Percentiles rank a stretch among this genome's conserved stretches.
These are phyloP conservation scores for Collybia sp. DNA, from an alignment of 768 basidiomycete species.

Conservation along the genomic window DNA sequence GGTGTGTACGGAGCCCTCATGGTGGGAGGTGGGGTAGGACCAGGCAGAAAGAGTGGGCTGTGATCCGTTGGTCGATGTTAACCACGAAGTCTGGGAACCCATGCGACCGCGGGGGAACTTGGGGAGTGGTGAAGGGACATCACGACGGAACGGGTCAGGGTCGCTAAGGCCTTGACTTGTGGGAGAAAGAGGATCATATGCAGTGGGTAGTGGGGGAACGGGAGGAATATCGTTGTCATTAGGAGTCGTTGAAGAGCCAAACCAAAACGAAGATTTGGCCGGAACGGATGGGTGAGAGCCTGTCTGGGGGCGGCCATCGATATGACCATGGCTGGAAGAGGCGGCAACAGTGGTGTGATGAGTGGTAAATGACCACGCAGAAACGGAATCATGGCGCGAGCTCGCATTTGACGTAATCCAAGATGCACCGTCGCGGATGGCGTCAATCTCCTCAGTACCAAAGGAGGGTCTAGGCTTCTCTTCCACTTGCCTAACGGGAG, in stretches of 20 bases:
- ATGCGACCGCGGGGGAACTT: conserved; percentile 41
- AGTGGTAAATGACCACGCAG: conserved; percentile 72
- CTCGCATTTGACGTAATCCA: conserved; percentile 72
- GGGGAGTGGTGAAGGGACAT: conserved; percentile 34
- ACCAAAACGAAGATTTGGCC: conserved; percentile 62
- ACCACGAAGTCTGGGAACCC: conserved; percentile 70
- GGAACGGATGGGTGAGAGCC: conserved; percentile 39
- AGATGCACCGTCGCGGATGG: conserved; percentile 69
- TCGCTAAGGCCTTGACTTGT: conserved; percentile 34
- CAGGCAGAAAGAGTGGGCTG: conserved; percentile 58
- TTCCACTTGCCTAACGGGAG: conserved; percentile 46
- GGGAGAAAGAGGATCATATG: conserved; percentile 45
- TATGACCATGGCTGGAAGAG: conserved; percentile 30
- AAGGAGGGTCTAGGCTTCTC: conserved; percentile 60
- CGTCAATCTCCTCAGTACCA: conserved; percentile 68
- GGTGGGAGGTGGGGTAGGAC: conserved; percentile 57
- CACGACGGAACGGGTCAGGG: conserved; percentile 63
- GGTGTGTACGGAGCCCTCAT: conserved; percentile 26
- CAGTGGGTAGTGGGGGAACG: conserved; percentile 64
- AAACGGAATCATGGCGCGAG: conserved; percentile 53
- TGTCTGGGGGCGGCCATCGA: conserved; percentile 25
- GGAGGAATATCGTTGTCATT: conserved; percentile 51
- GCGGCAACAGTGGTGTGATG: conserved; percentile 39
- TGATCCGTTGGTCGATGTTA: conserved; percentile 58
- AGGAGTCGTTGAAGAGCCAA: conserved; percentile 38